phyloP scores from a whole-genome alignment of 768 basidiomycete genomes.

The Mycena belliarum region DNA sequence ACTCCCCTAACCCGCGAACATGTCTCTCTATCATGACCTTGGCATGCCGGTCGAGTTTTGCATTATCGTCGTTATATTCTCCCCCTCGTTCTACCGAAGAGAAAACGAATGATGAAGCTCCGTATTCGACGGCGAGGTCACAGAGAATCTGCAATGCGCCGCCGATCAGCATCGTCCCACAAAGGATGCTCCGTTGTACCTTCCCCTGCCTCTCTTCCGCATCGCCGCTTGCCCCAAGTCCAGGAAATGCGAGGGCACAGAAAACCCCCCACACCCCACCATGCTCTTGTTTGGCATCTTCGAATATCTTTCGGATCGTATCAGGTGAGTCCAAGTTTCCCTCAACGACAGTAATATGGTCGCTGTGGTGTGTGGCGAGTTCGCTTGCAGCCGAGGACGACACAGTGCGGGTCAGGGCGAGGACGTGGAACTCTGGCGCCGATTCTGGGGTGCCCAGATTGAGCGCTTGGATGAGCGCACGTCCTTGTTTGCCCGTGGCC shows the following conservation, averaged over 20 bases:
- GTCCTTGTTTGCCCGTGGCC: constrained; percentile 41
- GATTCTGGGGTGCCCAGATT: constrained; percentile 8
- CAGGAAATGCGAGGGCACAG: constrained; percentile 40
- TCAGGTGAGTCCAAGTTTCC: constrained; percentile 34
- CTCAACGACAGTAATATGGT: constrained; percentile 35
- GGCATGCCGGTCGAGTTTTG: constrained; percentile 17
- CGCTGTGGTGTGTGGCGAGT: constrained; percentile 20
- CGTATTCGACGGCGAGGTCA: constrained; percentile 31
- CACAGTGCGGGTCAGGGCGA: constrained; percentile 38
- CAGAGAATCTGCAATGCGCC: constrained; percentile 22
- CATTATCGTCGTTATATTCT: constrained; percentile 26
- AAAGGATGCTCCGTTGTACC: constrained; percentile 8
- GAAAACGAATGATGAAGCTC: constrained; percentile 29
- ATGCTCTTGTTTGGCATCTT: constrained; percentile 28
- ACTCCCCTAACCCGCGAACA: constrained; percentile 10
- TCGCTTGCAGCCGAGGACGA: constrained; percentile 29
- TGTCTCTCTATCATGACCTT: constrained; percentile 33
- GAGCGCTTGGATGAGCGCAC: constrained; percentile 32
- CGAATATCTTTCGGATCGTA: constrained; percentile 35
- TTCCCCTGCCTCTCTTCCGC: constrained; percentile 42
- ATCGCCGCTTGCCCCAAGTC: constrained; percentile 41
- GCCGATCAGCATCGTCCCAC: not conserved
- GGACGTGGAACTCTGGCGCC: constrained; percentile 30
- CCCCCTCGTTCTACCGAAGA: constrained; percentile 33
- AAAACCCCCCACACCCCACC: constrained; percentile 42